Evolutionary conservation across 495 filamentous ascomycete species (phyloP).

Genomic region (Lasiosphaeriaceae sp.): DNA sequence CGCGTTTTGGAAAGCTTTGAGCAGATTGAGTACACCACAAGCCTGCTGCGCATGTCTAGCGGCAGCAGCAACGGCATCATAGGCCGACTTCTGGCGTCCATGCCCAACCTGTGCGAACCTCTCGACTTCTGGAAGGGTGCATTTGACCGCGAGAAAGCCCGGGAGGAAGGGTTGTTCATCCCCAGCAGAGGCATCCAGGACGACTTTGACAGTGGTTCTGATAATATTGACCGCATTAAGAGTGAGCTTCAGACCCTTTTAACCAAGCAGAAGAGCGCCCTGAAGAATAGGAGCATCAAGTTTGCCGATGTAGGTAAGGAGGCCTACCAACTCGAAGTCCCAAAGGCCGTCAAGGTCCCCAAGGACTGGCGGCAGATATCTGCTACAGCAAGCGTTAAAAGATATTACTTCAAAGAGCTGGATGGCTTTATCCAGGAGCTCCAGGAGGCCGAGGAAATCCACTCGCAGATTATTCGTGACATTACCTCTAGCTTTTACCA

Average conservation of each 20-base stretch:
- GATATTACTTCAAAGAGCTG: conserved; percentile 88
- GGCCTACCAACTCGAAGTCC: conserved; percentile 92
- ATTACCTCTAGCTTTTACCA: conserved; percentile 79
- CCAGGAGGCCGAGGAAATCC: conserved; percentile 91
- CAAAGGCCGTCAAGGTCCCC: conserved; percentile 81
- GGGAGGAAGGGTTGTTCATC: conserved; percentile 65
- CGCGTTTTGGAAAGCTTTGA: conserved; percentile 94
- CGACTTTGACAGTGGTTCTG: conserved; percentile 87
- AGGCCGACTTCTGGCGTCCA: conserved; percentile 73
- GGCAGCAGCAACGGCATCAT: conserved; percentile 64
- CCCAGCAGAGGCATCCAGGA: conserved; percentile 84
- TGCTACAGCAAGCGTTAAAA: conserved; percentile 81
- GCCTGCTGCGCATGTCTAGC: conserved; percentile 65
- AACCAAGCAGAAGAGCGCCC: conserved; percentile 61
- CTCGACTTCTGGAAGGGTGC: conserved; percentile 86
- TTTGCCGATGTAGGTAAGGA: conserved; percentile 94
- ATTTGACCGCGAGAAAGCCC: conserved; percentile 81
- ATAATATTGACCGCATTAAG: conserved; percentile 66
- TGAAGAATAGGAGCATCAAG: conserved; percentile 64
- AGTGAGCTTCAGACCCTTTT: conserved; percentile 67
- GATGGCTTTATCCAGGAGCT: conserved; percentile 75
- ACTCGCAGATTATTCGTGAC: conserved; percentile 89
- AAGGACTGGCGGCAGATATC: conserved; percentile 95
- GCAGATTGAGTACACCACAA: conserved; percentile 90
- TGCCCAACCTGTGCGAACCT: conserved; percentile 75